Percentiles rank a stretch among this genome's conserved stretches.
These are phyloP conservation scores for Crucihimalaya himalaica DNA, from an alignment of 345 rosid species.

Conservation along the genomic window DNA sequence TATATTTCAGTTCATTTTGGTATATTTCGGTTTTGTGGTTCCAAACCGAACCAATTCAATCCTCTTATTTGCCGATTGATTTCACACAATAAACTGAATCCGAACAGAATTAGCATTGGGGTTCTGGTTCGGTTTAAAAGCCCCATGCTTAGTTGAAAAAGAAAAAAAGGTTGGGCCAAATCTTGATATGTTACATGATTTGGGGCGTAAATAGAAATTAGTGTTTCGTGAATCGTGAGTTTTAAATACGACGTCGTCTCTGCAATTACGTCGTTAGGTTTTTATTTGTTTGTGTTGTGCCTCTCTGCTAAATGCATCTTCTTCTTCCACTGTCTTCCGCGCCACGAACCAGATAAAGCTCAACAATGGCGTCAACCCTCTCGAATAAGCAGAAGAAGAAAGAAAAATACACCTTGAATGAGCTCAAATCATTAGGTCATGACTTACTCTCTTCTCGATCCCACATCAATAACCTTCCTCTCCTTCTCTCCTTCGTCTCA, in stretches of 20 bases:
- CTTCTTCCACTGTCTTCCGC: slow-evolving; percentile 15
- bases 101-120: neutral
- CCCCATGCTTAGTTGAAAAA: too few species aligned
- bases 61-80: too few species aligned
- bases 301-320: neutral
- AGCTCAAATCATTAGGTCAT: slow-evolving; percentile 63
- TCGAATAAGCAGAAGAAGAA: slow-evolving; percentile 44
- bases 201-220: neutral
- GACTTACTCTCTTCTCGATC: slow-evolving; percentile 77
- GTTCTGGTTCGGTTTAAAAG: neutral
- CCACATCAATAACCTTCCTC: slow-evolving; percentile 77
- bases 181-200: neutral
- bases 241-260: neutral
- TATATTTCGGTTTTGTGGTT: neutral
- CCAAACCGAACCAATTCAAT: neutral
- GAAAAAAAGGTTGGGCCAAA: neutral
- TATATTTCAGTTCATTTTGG: neutral
- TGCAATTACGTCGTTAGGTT: slow-evolving; percentile 19
- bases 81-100: neutral
- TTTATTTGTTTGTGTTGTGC: neutral
- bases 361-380: slow-evolving; percentile 52
- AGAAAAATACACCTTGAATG: slow-evolving; percentile 50
- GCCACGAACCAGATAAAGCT: slow-evolving; percentile 18
- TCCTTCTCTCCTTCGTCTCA: slow-evolving; percentile 68
- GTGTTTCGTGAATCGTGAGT: neutral